Base-by-base conservation (phyloP, 495 filamentous ascomycete genomes). In the Neurospora terricola region DNA sequence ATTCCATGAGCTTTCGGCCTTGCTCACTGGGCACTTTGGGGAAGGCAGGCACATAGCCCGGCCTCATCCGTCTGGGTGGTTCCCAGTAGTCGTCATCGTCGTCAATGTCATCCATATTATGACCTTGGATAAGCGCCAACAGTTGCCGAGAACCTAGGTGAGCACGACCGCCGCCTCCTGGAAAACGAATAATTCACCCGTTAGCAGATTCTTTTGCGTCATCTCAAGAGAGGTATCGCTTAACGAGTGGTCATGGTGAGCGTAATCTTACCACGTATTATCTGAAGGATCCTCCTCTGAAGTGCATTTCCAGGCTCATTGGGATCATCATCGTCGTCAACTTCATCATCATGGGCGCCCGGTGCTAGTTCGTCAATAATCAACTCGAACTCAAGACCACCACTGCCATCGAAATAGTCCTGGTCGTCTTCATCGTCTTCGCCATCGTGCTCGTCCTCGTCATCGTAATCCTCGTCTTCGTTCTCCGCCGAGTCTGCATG, bases 11-110 rank as follows among this genome's bases (percentile, higher is more conserved):
- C 71, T 90, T 87, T 71, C 80, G 85, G 11, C 94, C 94, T 72
- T 88, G 85, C 7, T 93, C 90, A 76, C 90, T 95, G 0, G 94
- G 94, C 0, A 96, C 89, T 72, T 90, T 90, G 21, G 94, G 93
- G 72, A 91, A 92, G 42, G 80, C 77, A 70, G 87, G 80, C 8
- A 84, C 82, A 42, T 84, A 82, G 10, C 80, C 78, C 1, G 76
- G 68, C 62, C 81, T 74, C 42, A 75, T 76, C 71, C 81, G 77
- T 27, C 70, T 39, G 27, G 37, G 69, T n/a, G 43, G 68, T 8
- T 71, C 68, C 16, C 39, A 66, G 37, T 69, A 69, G 36, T 74
- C 79, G 8, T 83, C 81, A 18, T 83, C 84, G 12, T 82, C 85
- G 9, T 83, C 82, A 8, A 48, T n/a, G 23, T 18, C 38, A 40